Evolutionary conservation across 768 basidiomycete species (phyloP), one percentile per base, ranked within the genome.

Genomic region (Kwoniella heveanensis): DNA sequence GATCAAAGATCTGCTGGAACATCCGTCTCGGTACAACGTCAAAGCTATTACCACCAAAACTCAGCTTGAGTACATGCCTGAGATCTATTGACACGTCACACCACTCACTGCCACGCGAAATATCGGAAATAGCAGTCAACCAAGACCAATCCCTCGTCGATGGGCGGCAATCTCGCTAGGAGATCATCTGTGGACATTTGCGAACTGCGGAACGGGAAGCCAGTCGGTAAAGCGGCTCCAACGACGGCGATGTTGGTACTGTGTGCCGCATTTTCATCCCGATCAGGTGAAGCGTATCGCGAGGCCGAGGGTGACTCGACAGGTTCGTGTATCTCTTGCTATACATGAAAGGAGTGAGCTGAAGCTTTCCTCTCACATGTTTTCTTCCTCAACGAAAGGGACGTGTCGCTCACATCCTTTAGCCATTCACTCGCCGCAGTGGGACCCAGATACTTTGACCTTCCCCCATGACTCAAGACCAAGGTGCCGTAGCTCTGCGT

Each of bases 391-490:
- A 39, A 10, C 10, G 37, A 10, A 10, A 19, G 37, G 10, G 37
- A 19, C 37, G 37, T 9, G 37, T 39, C 10, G 37, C 68, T 56
- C 50, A 70, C 69, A 53, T 70, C 54, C 26, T 60, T 64, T 13
- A 70, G 50, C 69, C 69, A 70, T 62, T 67, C 69, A n/a, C 48
- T 67, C 9, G 56, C 69, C 5, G 69, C 69, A 4, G 57, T 51
- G 9, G 69, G 69, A 7, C 69, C 69, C 19, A 70, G 61, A 29
- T 65, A 70, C 22, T 58, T 64, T 10, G 62, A 64, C 30, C 63
- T 44, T 24, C 69, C 69, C n/a, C 51, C 27, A 22, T 57, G 54
- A 9, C 51, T 39, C 6, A 70, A 25, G 5, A 70, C 69, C 30
- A 70, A 51, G n/a, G 69, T 70, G 1, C 69, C 69, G 25, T 51